phyloP scores from a whole-genome alignment of 208 protist genomes.

The Histomonas meleagridis region DNA sequence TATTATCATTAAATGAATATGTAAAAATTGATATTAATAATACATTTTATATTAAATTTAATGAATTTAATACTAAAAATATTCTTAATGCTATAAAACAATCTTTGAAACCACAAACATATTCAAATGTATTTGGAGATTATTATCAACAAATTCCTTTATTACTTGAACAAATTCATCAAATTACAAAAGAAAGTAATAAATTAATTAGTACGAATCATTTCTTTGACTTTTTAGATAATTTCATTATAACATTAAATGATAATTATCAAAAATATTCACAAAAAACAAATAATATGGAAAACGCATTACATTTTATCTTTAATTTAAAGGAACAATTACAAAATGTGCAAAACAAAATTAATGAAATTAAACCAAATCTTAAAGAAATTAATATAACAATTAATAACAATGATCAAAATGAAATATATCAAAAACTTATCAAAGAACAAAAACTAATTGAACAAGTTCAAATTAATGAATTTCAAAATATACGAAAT shows the following conservation, averaged over 20 bases:
- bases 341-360: background rate
- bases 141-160: background rate
- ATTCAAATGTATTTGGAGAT: background rate
- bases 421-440: background rate
- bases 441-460: background rate
- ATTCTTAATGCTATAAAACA: background rate
- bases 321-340: background rate
- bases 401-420: background rate
- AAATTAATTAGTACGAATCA: background rate
- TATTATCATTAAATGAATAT: too few species aligned
- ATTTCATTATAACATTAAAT: background rate
- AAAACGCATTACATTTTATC: background rate
- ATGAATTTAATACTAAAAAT: background rate
- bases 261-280: background rate
- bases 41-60: background rate
- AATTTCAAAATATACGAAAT: slow-evolving; percentile 7
- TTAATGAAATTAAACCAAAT: background rate
- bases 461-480: background rate
- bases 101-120: background rate
- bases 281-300: background rate
- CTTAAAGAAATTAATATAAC: background rate
- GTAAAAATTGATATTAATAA: background rate
- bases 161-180: background rate
- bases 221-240: background rate
- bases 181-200: background rate